phyloP scores from a whole-genome alignment of 805 yeast genomes.

The Maudiozyma bulderi region DNA sequence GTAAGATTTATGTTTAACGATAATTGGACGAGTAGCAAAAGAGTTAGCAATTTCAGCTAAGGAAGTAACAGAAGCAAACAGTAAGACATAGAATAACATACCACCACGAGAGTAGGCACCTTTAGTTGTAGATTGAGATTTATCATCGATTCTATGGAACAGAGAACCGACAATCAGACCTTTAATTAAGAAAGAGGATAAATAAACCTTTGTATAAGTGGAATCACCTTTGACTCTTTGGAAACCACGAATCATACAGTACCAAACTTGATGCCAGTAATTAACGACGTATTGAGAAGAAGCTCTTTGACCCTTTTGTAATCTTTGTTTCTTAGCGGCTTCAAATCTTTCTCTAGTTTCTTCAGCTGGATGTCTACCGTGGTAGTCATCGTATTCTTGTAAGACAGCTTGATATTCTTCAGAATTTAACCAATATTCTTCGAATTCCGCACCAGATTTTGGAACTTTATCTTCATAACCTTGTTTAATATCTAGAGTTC shows the following conservation, averaged over 20 bases:
- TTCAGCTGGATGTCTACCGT: conserved; percentile 34
- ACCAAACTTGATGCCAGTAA: conserved; percentile 40
- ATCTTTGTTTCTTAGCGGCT: conserved; percentile 35
- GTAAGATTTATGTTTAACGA: conserved; percentile 55
- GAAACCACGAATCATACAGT: conserved; percentile 45
- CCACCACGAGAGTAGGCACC: conserved; percentile 60
- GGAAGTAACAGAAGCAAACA: conserved; percentile 52
- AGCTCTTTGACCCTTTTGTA: conserved; percentile 31
- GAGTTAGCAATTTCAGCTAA: conserved; percentile 52
- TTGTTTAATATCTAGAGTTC: conserved; percentile 34
- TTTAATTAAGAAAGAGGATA: conserved; percentile 45
- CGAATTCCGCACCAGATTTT: conserved; percentile 46
- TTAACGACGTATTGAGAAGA: conserved; percentile 37
- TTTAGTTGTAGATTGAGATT: conserved; percentile 33
- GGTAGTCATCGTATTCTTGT: conserved; percentile 33
- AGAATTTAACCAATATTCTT: conserved; percentile 49
- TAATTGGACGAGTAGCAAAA: conserved; percentile 52
- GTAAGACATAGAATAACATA: conserved; percentile 48
- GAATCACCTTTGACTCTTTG: conserved; percentile 48
- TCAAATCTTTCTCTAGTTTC: conserved; percentile 33
- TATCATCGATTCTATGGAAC: conserved; percentile 39
- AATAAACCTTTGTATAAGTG: conserved; percentile 41
- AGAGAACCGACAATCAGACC: conserved; percentile 54
- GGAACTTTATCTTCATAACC: conserved; percentile 49
- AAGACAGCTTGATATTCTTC: conserved; percentile 38